Conservation (phyloP, 2,329 filamentous ascomycete species). For the Cladosporium sp. region DNA sequence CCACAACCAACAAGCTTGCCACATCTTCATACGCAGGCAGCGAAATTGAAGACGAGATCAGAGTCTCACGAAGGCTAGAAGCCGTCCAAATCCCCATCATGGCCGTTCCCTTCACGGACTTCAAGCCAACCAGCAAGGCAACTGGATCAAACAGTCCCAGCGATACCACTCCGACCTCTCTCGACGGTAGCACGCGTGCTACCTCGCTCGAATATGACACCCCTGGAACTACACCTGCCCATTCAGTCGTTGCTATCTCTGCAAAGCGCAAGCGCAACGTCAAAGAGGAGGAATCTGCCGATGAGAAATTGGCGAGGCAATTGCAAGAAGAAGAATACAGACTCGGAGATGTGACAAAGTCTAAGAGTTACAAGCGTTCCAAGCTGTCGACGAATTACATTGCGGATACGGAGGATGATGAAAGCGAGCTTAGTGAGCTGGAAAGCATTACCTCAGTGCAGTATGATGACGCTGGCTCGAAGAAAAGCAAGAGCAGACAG, state of each 20-base stretch:
- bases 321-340: conserved; percentile 36
- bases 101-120: not conserved
- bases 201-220: conserved; percentile 55
- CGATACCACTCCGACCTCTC: conserved; percentile 16
- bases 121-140: not conserved
- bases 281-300: conserved; percentile 26
- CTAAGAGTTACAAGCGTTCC: conserved; percentile 22
- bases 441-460: conserved; percentile 23
- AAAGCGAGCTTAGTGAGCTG: conserved; percentile 28
- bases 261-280: conserved; percentile 31
- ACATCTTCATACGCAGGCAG: conserved; percentile 1
- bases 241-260: conserved; percentile 33
- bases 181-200: conserved; percentile 31
- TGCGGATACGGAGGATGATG: conserved; percentile 29
- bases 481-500: conserved; percentile 18
- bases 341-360: conserved; percentile 11
- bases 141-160: conserved; percentile 17
- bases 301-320: conserved; percentile 27
- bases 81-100: conserved; percentile 7
- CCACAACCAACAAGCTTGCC: not conserved
- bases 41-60: conserved; percentile 16
- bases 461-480: not conserved
- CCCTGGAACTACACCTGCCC: conserved; percentile 57
- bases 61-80: conserved; percentile 4
- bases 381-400: conserved; percentile 20